These are phyloP conservation scores for Crataegus laevigata DNA, from an alignment of 306 rosid species.

Conservation along the genomic window DNA sequence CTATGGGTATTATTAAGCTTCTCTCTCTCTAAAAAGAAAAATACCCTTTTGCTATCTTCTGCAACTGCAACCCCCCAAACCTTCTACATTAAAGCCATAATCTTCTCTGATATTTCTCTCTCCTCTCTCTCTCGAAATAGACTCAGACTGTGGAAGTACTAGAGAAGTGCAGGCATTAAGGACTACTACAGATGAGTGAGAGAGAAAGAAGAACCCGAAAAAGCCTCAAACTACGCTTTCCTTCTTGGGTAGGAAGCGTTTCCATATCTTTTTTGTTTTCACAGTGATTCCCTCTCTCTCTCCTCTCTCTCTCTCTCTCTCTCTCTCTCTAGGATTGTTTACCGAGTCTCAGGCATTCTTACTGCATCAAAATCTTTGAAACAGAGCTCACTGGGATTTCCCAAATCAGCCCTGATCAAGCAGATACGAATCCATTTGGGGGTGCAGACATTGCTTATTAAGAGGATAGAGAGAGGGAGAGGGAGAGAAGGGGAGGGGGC, in stretches of 20 bases:
- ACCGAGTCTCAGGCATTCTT: conserved; percentile 26
- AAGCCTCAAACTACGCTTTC: conserved; percentile 30
- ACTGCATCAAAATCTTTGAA: conserved; percentile 33
- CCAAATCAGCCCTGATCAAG: conserved; percentile 25
- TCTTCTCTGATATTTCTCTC: conserved; percentile 19
- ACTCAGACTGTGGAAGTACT: neutral
- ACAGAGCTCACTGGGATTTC: conserved; percentile 19
- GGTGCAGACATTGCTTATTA: conserved; percentile 9
- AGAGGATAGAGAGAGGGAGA: neutral
- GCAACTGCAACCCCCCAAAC: conserved; percentile 7
- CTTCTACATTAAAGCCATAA: conserved; percentile 38
- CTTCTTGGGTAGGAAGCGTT: conserved; percentile 19
- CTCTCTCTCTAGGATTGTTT: conserved; percentile 24
- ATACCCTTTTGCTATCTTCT: conserved; percentile 6
- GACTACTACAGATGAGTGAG: conserved; percentile 6
- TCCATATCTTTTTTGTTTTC: conserved; percentile 31
- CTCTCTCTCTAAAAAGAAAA: neutral
- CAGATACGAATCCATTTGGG: conserved; percentile 24
- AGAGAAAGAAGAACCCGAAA: conserved; percentile 12
- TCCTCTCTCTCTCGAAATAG: neutral
- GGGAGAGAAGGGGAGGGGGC: neutral
- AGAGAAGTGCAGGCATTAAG: conserved; percentile 14
- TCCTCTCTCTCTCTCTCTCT: neutral
- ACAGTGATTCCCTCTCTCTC: conserved; percentile 3
- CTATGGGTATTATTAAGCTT: conserved; percentile 11